A percentile compares a stretch with the other conserved stretches of the same genome.
Conservation (phyloP, 345 rosid species). For the Arabidopsis arenosa region DNA sequence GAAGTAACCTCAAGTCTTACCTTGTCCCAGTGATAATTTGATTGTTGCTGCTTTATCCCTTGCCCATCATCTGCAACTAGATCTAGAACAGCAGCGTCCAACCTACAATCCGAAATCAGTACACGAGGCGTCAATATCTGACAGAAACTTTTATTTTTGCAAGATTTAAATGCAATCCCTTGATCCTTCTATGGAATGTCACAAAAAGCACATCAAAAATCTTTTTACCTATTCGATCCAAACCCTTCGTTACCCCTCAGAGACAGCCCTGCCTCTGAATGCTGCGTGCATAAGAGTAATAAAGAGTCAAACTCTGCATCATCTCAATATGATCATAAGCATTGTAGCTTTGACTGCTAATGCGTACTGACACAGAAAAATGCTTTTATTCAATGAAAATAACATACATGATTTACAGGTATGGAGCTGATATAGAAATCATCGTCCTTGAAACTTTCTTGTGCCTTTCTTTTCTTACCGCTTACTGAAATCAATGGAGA, state of each 20-base stretch:
- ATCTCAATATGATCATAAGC: slow-evolving; percentile 20
- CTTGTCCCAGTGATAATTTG: slow-evolving; percentile 93
- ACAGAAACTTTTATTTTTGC: background rate
- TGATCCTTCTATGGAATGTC: slow-evolving; percentile 4
- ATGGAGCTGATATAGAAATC: slow-evolving; percentile 83
- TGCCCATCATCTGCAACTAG: slow-evolving; percentile 89
- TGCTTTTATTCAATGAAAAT: background rate
- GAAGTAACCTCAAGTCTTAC: slow-evolving; percentile 45
- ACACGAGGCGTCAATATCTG: slow-evolving; percentile 7
- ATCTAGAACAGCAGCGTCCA: slow-evolving; percentile 90
- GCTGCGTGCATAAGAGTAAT: slow-evolving; percentile 53
- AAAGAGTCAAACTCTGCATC: slow-evolving; percentile 36
- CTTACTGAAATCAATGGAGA: slow-evolving; percentile 44
- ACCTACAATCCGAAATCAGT: slow-evolving; percentile 49
- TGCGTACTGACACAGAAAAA: background rate
- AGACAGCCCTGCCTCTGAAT: slow-evolving; percentile 81
- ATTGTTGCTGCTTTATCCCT: slow-evolving; percentile 81
- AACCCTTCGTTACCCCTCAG: slow-evolving; percentile 78
- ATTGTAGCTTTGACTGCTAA: slow-evolving; percentile 18
- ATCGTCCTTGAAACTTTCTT: slow-evolving; percentile 80
- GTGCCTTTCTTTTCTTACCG: slow-evolving; percentile 77
- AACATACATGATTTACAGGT: slow-evolving; percentile 81
- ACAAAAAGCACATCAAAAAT: background rate
- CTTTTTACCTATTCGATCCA: slow-evolving; percentile 76
- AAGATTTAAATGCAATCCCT: slow-evolving; percentile 11